These are phyloP conservation scores for Penicillium sp. DNA, from an alignment of 2,329 filamentous ascomycete genomes.

Conservation along the genomic window DNA sequence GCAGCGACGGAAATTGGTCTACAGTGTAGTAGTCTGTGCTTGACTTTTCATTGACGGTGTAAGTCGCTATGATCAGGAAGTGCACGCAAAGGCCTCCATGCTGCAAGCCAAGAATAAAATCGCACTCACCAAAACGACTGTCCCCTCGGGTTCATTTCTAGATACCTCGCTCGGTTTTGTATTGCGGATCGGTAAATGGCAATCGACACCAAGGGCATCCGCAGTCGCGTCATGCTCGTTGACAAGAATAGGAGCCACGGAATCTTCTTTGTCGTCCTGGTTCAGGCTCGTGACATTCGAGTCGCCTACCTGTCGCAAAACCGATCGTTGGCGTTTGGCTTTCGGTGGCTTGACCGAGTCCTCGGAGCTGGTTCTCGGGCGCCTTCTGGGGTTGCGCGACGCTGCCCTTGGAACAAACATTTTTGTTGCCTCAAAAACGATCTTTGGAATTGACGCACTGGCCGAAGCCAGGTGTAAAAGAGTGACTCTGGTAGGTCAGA, in stretches of 20 bases:
- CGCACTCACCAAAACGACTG: conserved; percentile 37
- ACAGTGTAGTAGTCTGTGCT: conserved; percentile 82
- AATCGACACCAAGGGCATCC: conserved; percentile 23
- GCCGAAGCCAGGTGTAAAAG: conserved; percentile 5
- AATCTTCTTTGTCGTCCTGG: conserved; percentile 20
- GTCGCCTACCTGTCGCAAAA: conserved; percentile 38
- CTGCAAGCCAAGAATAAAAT: neutral
- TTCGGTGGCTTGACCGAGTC: conserved; percentile 46
- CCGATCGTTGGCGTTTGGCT: conserved; percentile 49
- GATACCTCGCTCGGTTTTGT: conserved; percentile 38
- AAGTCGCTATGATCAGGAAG: conserved; percentile 3
- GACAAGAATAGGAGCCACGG: conserved; percentile 9
- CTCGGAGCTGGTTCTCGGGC: conserved; percentile 44
- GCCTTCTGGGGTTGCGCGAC: conserved; percentile 37
- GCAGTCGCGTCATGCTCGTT: conserved; percentile 12
- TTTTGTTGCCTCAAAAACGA: conserved; percentile 10
- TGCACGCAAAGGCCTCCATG: neutral
- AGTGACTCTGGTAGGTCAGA: neutral
- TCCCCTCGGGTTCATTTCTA: conserved; percentile 30
- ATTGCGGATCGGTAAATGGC: conserved; percentile 37
- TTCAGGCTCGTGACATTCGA: conserved; percentile 21
- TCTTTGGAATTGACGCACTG: conserved; percentile 2
- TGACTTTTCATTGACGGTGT: conserved; percentile 53
- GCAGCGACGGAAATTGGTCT: conserved; percentile 78
- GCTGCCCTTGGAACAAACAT: conserved; percentile 42